Percentiles rank a stretch among this genome's conserved stretches.
These are phyloP conservation scores for Trichoderma sp. DNA, from an alignment of 2,329 filamentous ascomycete genomes.

Conservation along the genomic window DNA sequence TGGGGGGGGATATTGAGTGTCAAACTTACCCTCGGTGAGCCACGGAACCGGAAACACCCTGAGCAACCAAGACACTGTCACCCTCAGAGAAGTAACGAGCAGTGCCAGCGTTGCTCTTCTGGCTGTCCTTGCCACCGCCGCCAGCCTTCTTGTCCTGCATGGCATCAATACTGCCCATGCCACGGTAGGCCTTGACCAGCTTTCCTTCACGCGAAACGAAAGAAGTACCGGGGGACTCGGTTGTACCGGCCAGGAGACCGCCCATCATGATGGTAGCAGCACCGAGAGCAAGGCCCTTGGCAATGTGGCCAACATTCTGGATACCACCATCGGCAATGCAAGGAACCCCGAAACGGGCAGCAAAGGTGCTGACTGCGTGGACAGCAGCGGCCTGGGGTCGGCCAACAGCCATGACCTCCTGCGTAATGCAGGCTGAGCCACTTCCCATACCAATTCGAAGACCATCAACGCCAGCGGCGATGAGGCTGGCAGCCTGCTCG, in stretches of 20 bases:
- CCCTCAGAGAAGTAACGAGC: slow-evolving; percentile 98
- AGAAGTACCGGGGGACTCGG: slow-evolving; percentile 93
- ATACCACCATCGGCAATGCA: slow-evolving; percentile 98
- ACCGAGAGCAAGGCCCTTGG: slow-evolving; percentile 93
- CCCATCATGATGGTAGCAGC: slow-evolving; percentile 99
- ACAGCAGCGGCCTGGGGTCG: slow-evolving; percentile 93
- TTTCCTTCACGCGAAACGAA: slow-evolving; percentile 96
- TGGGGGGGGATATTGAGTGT: background rate
- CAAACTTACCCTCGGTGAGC: slow-evolving; percentile 64
- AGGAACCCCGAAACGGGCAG: slow-evolving; percentile 88
- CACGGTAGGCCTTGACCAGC: slow-evolving; percentile 98
- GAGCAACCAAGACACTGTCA: slow-evolving; percentile 88
- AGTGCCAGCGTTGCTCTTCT: slow-evolving; percentile 88
- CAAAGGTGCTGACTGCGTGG: slow-evolving; percentile 84
- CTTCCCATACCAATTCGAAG: slow-evolving; percentile 98
- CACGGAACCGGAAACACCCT: slow-evolving; percentile 88
- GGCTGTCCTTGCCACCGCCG: slow-evolving; percentile 65
- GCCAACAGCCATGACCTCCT: slow-evolving; percentile 99
- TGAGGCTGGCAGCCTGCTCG: slow-evolving; percentile 88
- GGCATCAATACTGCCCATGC: slow-evolving; percentile 97
- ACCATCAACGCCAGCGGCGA: slow-evolving; percentile 91
- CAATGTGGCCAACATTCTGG: slow-evolving; percentile 97
- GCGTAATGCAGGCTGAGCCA: slow-evolving; percentile 96
- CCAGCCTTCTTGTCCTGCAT: slow-evolving; percentile 99
- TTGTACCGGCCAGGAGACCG: slow-evolving; percentile 92